These are phyloP conservation scores for Escovopsis sp. DNA, from an alignment of 2,329 filamentous ascomycete species.

Conservation along the genomic window DNA sequence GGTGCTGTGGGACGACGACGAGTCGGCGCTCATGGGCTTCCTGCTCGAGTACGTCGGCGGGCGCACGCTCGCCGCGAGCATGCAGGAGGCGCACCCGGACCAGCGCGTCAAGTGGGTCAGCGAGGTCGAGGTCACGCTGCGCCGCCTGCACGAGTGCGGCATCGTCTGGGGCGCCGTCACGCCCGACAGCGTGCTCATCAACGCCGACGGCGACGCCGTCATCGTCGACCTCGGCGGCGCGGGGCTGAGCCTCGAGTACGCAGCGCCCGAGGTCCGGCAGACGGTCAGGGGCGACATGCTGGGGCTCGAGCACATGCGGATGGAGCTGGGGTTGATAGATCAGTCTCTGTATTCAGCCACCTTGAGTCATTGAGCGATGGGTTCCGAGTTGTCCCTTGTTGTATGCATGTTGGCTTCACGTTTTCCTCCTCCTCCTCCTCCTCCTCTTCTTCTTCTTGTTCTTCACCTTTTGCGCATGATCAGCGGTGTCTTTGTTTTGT, in stretches of 20 bases:
- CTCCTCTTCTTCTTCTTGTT: too few species aligned
- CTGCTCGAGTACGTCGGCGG: slow-evolving; percentile 8
- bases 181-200: slow-evolving; percentile 7
- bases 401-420: background rate
- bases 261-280: background rate
- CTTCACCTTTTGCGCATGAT: too few species aligned
- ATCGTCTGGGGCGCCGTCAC: slow-evolving; percentile 8
- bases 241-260: slow-evolving; percentile 2
- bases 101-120: slow-evolving; percentile 7
- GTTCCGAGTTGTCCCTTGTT: background rate
- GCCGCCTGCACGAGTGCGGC: slow-evolving; percentile 5
- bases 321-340: slow-evolving; percentile 1
- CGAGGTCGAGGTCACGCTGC: slow-evolving; percentile 7
- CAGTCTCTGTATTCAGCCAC: background rate
- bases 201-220: slow-evolving; percentile 5
- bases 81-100: background rate
- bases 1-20: slow-evolving; percentile 9
- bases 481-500: too few species aligned
- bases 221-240: slow-evolving; percentile 7
- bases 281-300: slow-evolving; percentile 3
- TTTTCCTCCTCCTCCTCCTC: too few species aligned
- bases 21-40: slow-evolving; percentile 7
- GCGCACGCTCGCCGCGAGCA: slow-evolving; percentile 1
- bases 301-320: slow-evolving; percentile 3
- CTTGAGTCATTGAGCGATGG: background rate